These are phyloP conservation scores for Curvularia spicifera DNA, from an alignment of 2,329 filamentous ascomycete genomes.

Conservation along the genomic window DNA sequence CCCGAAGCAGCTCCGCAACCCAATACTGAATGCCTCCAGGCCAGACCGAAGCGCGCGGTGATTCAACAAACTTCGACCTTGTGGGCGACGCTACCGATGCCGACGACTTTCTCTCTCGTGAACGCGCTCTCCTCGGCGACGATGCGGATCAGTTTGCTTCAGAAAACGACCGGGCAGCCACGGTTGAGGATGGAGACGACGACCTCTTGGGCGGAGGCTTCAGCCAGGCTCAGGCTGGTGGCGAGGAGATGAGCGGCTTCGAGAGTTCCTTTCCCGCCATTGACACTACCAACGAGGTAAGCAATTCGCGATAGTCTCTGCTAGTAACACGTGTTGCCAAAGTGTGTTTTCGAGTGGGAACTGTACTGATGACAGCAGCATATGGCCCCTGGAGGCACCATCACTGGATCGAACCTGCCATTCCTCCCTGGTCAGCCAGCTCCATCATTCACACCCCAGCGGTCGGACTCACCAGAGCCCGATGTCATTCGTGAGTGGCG, in stretches of 20 bases:
- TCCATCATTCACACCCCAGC: slow-evolving; percentile 54
- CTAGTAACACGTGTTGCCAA: slow-evolving; percentile 1
- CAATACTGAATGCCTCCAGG: slow-evolving; percentile 56
- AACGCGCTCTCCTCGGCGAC: slow-evolving; percentile 88
- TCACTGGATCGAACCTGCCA: slow-evolving; percentile 72
- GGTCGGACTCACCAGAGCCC: slow-evolving; percentile 80
- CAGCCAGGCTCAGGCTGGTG: slow-evolving; percentile 49
- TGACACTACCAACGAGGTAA: slow-evolving; percentile 73
- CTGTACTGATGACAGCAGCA: slow-evolving; percentile 55
- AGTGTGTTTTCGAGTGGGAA: not conserved
- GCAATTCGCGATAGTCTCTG: slow-evolving; percentile 23
- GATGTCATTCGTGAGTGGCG: slow-evolving; percentile 91
- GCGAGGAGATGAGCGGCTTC: slow-evolving; percentile 67
- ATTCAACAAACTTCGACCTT: slow-evolving; percentile 52
- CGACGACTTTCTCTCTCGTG: slow-evolving; percentile 88
- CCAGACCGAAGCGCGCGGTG: slow-evolving; percentile 69
- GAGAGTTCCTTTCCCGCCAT: slow-evolving; percentile 92
- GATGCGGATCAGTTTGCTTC: slow-evolving; percentile 91
- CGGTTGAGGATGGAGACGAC: slow-evolving; percentile 69
- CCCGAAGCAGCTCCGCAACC: slow-evolving; percentile 29
- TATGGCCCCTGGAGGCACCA: slow-evolving; percentile 76
- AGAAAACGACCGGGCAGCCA: slow-evolving; percentile 70
- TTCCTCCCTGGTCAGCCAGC: slow-evolving; percentile 55
- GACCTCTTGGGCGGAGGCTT: slow-evolving; percentile 71
- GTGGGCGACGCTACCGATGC: slow-evolving; percentile 65